A percentile compares a stretch with the other conserved stretches of the same genome.
Evolutionary conservation across 1,284 basidiomycete genomes (phyloP).

Genomic region (Ceratobasidium sp.): DNA sequence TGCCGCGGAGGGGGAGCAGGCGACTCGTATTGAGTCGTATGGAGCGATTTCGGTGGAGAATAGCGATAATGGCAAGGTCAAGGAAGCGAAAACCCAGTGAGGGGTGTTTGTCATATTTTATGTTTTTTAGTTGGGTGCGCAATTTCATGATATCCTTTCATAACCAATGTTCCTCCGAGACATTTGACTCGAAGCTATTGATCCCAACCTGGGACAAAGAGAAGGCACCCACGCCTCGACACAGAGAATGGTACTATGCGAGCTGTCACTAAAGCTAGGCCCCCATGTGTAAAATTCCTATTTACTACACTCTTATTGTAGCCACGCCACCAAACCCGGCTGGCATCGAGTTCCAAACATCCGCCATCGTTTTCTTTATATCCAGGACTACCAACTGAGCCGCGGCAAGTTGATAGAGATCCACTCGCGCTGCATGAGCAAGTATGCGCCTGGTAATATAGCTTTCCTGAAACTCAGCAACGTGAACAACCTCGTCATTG

Average conservation of each 20-base stretch:
- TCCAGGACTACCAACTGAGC: too few relatives aligned
- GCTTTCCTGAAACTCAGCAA: too few relatives aligned
- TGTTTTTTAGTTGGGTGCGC: neutral
- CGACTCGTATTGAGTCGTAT: neutral
- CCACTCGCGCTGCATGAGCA: too few relatives aligned
- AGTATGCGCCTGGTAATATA: too few relatives aligned
- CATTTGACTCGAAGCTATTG: too few relatives aligned
- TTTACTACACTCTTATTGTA: too few relatives aligned
- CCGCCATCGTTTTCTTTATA: too few relatives aligned
- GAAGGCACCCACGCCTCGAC: slow-evolving; percentile 70
- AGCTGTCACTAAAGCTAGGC: slow-evolving; percentile 65
- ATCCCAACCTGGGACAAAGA: slow-evolving; percentile 67
- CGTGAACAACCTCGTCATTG: too few relatives aligned
- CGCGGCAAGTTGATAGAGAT: too few relatives aligned
- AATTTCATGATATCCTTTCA: neutral
- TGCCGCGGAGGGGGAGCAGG: slow-evolving; percentile 2
- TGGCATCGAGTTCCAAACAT: slow-evolving; percentile 63
- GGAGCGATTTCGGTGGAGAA: neutral
- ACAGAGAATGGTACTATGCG: slow-evolving; percentile 62
- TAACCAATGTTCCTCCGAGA: too few relatives aligned
- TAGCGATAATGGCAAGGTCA: neutral
- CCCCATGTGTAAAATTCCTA: slow-evolving; percentile 59
- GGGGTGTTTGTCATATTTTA: neutral
- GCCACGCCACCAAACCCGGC: too few relatives aligned
- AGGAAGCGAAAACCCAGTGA: neutral